phyloP scores from a whole-genome alignment of 495 filamentous ascomycete species.

The Penicillium daleae region DNA sequence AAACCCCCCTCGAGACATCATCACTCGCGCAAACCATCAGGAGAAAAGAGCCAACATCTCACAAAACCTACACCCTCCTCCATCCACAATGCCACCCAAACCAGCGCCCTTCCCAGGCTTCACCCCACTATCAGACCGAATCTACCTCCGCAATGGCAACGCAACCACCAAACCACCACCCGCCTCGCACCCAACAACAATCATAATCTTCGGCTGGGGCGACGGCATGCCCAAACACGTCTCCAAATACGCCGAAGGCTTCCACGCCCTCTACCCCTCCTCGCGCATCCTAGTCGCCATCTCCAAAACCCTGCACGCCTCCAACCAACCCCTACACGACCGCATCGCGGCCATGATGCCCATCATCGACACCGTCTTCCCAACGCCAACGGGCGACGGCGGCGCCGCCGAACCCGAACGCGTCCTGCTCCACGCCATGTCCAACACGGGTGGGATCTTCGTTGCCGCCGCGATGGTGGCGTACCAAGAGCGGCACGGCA shows the following conservation, averaged over 20 bases:
- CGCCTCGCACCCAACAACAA: conserved; percentile 31
- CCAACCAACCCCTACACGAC: conserved; percentile 43
- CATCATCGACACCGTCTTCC: conserved; percentile 50
- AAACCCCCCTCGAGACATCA: background rate
- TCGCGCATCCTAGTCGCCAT: conserved; percentile 52
- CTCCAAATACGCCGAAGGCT: conserved; percentile 59
- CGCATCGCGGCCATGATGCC: conserved; percentile 53
- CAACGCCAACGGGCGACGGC: conserved; percentile 29
- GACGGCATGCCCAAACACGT: conserved; percentile 56
- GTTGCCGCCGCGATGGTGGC: conserved; percentile 52
- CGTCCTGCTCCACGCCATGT: conserved; percentile 54
- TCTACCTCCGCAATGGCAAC: conserved; percentile 32
- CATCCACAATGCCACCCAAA: conserved; percentile 24
- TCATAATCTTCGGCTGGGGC: conserved; percentile 57
- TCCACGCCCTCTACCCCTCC: conserved; percentile 50
- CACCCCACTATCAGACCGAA: conserved; percentile 31
- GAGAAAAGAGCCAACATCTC: background rate
- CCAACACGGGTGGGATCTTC: conserved; percentile 57
- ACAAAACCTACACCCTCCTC: background rate
- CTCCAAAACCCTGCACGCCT: conserved; percentile 49
- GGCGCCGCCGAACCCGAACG: conserved; percentile 22
- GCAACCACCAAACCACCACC: conserved; percentile 23
- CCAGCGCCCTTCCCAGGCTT: conserved; percentile 35
- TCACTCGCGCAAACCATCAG: background rate
- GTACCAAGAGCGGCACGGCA: conserved; percentile 39